Conservation (phyloP, 768 basidiomycete genomes). For the Gautieria morchelliformis region DNA sequence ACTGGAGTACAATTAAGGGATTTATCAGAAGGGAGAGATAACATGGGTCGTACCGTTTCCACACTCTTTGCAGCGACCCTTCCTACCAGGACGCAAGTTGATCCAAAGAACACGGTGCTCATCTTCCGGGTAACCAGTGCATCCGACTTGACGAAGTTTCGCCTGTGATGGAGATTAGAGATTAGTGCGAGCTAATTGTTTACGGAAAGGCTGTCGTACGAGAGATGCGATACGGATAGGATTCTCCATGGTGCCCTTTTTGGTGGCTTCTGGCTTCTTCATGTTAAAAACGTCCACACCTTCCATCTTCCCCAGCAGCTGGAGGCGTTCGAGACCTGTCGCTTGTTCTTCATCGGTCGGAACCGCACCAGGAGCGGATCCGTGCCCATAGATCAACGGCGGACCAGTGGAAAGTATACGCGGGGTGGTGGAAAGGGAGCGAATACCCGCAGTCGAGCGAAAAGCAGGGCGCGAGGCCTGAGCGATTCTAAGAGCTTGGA, state of each 20-base stretch:
- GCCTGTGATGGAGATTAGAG: conserved; percentile 37
- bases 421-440: neutral
- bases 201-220: conserved; percentile 39
- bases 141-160: conserved; percentile 77
- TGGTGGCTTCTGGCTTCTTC: conserved; percentile 72
- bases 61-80: conserved; percentile 83
- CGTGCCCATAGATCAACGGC: conserved; percentile 60
- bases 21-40: neutral
- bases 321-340: conserved; percentile 94
- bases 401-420: neutral
- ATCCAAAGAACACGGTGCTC: conserved; percentile 93
- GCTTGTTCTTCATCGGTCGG: conserved; percentile 85
- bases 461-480: neutral
- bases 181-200: neutral
- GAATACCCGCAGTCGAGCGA: neutral
- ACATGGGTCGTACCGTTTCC: conserved; percentile 62
- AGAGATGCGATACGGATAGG: conserved; percentile 83
- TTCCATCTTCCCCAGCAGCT: conserved; percentile 80
- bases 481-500: neutral
- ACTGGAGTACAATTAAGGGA: conserved; percentile 31
- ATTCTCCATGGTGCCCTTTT: conserved; percentile 78
- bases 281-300: conserved; percentile 88
- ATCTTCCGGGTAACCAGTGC: conserved; percentile 91
- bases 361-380: conserved; percentile 55
- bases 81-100: conserved; percentile 43